Base-by-base conservation (phyloP, 1,284 basidiomycete species). In the Moesziomyces sp. region DNA sequence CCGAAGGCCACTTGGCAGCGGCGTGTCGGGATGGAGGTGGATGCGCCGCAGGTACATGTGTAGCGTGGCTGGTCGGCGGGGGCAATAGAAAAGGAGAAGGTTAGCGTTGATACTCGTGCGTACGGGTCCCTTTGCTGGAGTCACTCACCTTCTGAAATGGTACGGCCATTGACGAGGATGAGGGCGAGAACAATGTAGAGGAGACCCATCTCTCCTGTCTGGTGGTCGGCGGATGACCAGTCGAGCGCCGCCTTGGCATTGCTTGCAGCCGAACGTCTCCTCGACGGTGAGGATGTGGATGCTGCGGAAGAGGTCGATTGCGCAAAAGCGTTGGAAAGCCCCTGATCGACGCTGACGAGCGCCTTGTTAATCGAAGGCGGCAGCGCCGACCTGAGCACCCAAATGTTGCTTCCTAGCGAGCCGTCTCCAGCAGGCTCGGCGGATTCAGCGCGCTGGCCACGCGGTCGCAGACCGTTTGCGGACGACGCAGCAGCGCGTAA, bases 111-210 rank as follows among this genome's bases (percentile, higher is more conserved):
- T 10, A 10, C 30, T 30, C 11, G 30, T 30, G 30, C 30, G 8
- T 30, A 30, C 9, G 30, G 30, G 30, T 8, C 9, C 11, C 9
- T 30, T 30, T 30, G 30, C 30, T 30, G 30, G 30, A 30, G 30
- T 30, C 6, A 54, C 81, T 62, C 52, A 82, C 82, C 71, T 28
- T 85, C 83, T 6, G 76, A 64, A 30, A 85, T 71, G 1, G 70
- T 66, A 13, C 82, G 74, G 30, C 82, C 82, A 38, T 80, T 83
- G 56, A 84, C 78, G 28, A 85, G 72, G 19, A 84, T 83, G 38
- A 85, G 57, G 11, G 78, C 79, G 4, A 85, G 62, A 1, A 85
- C 62, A 24, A 83, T 52, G 24, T 79, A 82, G 7, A 84, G 53
- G 3, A 85, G 58, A 7, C 83, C 83, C 66, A 79, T 79, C 43